Conservation (phyloP, 108 stramenopile species). For the Pseudonitzschia multiseries region DNA sequence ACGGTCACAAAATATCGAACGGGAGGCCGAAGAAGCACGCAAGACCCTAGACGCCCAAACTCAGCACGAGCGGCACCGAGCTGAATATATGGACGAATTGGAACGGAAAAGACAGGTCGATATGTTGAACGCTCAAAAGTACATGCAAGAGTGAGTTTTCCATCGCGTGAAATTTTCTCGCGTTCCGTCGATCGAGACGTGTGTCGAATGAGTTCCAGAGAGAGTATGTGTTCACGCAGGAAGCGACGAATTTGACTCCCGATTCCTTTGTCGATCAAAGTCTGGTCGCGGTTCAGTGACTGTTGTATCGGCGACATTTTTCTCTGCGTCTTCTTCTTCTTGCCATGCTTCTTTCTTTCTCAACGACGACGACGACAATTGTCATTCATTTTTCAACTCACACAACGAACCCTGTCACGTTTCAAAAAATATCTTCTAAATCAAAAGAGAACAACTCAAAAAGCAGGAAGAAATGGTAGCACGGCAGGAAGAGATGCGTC, state of each 20-base stretch:
- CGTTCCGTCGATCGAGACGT: too few relatives aligned
- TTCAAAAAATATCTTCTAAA: background rate
- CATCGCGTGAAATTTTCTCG: background rate
- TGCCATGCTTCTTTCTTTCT: background rate
- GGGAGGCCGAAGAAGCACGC: slow-evolving; percentile 92
- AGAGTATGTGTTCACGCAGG: too few relatives aligned
- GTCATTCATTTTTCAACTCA: background rate
- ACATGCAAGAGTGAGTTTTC: slow-evolving; percentile 89
- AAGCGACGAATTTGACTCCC: too few relatives aligned
- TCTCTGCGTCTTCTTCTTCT: too few relatives aligned
- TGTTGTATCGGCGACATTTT: too few relatives aligned
- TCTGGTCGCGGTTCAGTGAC: too few relatives aligned
- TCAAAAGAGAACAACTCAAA: slow-evolving; percentile 84
- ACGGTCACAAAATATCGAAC: slow-evolving; percentile 86
- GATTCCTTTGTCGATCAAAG: too few relatives aligned
- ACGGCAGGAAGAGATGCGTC: slow-evolving; percentile 94
- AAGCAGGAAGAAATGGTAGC: slow-evolving; percentile 96
- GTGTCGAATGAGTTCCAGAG: too few relatives aligned
- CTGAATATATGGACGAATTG: slow-evolving; percentile 92
- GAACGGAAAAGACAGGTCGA: slow-evolving; percentile 97
- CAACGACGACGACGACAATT: background rate
- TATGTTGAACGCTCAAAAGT: slow-evolving; percentile 93
- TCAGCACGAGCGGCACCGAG: slow-evolving; percentile 89
- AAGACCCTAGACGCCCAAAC: slow-evolving; percentile 94
- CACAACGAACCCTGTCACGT: too few relatives aligned